Base-by-base conservation (phyloP, 169 alveolate genomes). In the Plasmodium malariae region DNA sequence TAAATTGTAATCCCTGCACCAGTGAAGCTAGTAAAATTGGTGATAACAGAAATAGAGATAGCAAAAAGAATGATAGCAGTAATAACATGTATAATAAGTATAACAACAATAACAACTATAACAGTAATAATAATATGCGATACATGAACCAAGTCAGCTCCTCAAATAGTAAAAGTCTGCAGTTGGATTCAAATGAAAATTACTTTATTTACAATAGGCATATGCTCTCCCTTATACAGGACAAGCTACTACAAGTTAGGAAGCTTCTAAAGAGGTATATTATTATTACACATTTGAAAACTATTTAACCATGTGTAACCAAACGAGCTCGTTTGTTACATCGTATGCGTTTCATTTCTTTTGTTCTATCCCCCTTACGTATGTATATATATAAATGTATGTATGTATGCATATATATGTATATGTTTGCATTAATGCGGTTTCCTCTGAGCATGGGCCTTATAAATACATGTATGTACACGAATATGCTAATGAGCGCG, bases 261-360 rank as follows among this genome's bases (percentile, higher is more conserved):
- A 78, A 63, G 12, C 51, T 78, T 14, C 76, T 78, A 28, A 78
- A 78, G 55, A 62, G 89, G 89, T 78, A 78, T 40, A 0, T 0
- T 11, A n/a, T 0, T 17, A 1, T 30, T 62, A 2, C 30, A 7
- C 65, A 11, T 5, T 54, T 14, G 14, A 54, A 14, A 19, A 5
- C 9, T 19, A 21, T 48, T 14, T 9, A 0, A 4, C 19, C 1
- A 48, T 48, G 11, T 9, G 3, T 48, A 4, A 48, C n/a, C 2
- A 45, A 12, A 17, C 17, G 5, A 0, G 0, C 55, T 45, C 12
- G n/a, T n/a, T n/a, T n/a, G n/a, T n/a, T n/a, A n/a, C n/a, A n/a
- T n/a, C n/a, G n/a, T n/a, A n/a, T n/a, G n/a, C n/a, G n/a, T n/a
- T n/a, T n/a, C n/a, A n/a, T n/a, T n/a, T n/a, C n/a, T n/a, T n/a